phyloP scores from a whole-genome alignment of 148 eudicot species.

The Beta vulgaris region DNA sequence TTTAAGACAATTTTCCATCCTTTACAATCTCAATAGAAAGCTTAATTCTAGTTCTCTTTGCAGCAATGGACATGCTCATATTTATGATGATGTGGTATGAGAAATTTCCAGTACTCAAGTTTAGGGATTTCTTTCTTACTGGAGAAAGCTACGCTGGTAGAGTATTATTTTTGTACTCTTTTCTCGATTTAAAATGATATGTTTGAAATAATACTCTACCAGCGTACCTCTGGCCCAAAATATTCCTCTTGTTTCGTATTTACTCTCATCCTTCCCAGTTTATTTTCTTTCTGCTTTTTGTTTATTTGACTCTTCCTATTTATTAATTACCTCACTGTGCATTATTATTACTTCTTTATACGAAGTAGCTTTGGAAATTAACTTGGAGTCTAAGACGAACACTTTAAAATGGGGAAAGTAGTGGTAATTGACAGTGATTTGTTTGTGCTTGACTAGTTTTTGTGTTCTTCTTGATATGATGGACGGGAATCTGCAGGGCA shows the following conservation, averaged over 20 bases:
- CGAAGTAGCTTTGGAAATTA: too few species aligned
- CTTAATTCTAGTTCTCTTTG: constrained; percentile 7
- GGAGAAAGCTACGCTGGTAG: constrained; percentile 98
- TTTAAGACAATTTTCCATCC: background rate
- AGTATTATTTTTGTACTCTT: background rate
- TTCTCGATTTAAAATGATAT: constrained; percentile 6
- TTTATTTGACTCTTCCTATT: too few species aligned
- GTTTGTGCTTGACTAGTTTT: background rate
- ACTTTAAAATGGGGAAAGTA: background rate
- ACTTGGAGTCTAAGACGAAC: background rate
- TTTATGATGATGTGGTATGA: constrained; percentile 75
- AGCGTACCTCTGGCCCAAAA: too few species aligned
- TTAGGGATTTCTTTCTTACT: constrained; percentile 69
- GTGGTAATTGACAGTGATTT: background rate
- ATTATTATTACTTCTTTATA: too few species aligned
- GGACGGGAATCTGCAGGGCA: constrained; percentile 51
- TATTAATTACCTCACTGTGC: too few species aligned
- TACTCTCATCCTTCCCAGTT: background rate
- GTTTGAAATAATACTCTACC: too few species aligned
- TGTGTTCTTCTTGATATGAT: background rate
- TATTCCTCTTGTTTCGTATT: too few species aligned
- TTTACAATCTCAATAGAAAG: background rate
- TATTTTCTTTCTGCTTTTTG: too few species aligned
- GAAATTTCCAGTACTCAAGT: constrained; percentile 66
- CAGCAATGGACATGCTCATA: constrained; percentile 78